Conservation (phyloP, 306 rosid genomes). For the Dalbergia oliveri region DNA sequence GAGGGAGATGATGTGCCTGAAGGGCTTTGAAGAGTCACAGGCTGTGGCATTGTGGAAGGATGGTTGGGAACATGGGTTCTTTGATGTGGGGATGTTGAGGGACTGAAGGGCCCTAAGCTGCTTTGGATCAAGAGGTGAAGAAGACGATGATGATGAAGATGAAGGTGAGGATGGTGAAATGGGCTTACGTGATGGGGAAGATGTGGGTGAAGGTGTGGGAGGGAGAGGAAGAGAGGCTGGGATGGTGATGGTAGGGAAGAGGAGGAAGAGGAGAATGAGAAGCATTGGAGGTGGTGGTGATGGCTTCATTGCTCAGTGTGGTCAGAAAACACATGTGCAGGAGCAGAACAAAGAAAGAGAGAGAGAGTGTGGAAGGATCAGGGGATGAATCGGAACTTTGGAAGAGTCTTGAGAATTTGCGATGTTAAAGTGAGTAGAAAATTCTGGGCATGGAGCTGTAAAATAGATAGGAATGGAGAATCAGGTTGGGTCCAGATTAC, state of each 20-base stretch:
- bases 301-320: conserved; percentile 39
- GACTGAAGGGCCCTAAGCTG: conserved; percentile 79
- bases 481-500: neutral
- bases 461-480: conserved; percentile 11
- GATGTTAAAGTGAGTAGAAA: conserved; percentile 12
- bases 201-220: conserved; percentile 35
- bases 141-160: conserved; percentile 2
- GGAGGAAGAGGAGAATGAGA: conserved; percentile 39
- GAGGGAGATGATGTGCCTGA: conserved; percentile 76
- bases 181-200: neutral
- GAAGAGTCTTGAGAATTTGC: neutral
- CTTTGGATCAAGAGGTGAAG: conserved; percentile 72
- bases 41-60: conserved; percentile 63
- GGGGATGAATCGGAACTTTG: neutral
- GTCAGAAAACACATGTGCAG: neutral
- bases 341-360: neutral
- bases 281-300: conserved; percentile 16
- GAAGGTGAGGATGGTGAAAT: neutral
- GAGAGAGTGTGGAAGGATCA: neutral
- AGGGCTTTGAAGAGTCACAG: conserved; percentile 82
- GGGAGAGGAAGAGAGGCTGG: conserved; percentile 25
- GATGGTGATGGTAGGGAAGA: conserved; percentile 17
- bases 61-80: conserved; percentile 70
- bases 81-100: conserved; percentile 77
- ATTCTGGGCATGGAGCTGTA: conserved; percentile 24